Percentiles rank a stretch among this genome's conserved stretches.
phyloP scores from a whole-genome alignment of 2,329 filamentous ascomycete genomes.

The Byssothecium circinans region DNA sequence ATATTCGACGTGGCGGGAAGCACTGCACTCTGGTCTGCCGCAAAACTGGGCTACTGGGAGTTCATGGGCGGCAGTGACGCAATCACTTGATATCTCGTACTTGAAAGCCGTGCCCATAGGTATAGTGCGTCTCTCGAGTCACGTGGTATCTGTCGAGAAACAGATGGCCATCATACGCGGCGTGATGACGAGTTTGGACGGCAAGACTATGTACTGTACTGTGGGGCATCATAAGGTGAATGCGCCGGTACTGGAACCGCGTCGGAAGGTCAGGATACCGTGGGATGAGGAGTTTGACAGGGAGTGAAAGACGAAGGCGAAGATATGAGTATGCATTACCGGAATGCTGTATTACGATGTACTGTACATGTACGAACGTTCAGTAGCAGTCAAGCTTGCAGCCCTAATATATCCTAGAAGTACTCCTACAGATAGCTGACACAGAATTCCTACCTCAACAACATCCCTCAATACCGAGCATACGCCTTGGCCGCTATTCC shows the following conservation, averaged over 20 bases:
- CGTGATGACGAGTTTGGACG: conserved; percentile 53
- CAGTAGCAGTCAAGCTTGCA: no score
- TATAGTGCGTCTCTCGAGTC: conserved; percentile 47
- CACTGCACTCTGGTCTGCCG: conserved; percentile 52
- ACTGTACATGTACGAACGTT: no score
- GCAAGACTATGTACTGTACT: conserved; percentile 52
- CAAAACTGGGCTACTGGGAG: conserved; percentile 55
- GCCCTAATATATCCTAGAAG: no score
- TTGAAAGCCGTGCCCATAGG: conserved; percentile 53
- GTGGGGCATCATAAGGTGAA: conserved; percentile 58
- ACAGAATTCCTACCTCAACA: no score
- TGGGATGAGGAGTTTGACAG: conserved; percentile 51
- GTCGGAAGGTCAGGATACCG: conserved; percentile 42
- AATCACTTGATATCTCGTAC: conserved; percentile 56
- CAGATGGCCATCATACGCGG: conserved; percentile 57
- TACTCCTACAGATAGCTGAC: no score
- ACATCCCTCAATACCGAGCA: no score
- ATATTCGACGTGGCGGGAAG: conserved; percentile 48
- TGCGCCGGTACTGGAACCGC: conserved; percentile 45
- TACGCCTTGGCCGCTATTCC: no score
- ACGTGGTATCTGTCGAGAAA: conserved; percentile 51
- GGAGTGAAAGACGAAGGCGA: conserved; percentile 19
- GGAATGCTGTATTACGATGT: no score
- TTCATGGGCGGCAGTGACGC: conserved; percentile 56
- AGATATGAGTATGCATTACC: background rate